These are phyloP conservation scores for Melastoma candidum DNA, from an alignment of 441 rosid species.

Conservation along the genomic window DNA sequence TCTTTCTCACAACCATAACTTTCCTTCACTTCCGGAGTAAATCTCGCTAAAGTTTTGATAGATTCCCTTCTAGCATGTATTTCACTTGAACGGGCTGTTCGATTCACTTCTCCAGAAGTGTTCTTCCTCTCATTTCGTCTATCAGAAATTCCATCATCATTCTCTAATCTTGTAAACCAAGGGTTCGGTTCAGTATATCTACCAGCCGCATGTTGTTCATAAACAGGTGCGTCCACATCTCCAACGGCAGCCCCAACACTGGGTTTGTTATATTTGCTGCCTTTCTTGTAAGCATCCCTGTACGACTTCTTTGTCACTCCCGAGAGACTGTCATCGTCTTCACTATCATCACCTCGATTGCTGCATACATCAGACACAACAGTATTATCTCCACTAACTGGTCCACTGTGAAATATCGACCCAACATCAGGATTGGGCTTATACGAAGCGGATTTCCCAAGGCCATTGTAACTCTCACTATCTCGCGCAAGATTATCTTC, in stretches of 20 bases:
- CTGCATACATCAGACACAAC: constrained; percentile 9
- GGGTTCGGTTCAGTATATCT: constrained; percentile 4
- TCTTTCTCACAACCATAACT: constrained; percentile 25
- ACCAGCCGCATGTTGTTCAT: constrained; percentile 17
- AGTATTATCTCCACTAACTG: too few species aligned
- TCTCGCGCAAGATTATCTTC: too few species aligned
- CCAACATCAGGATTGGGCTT: too few species aligned
- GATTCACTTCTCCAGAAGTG: constrained; percentile 22
- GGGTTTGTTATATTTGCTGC: constrained; percentile 12
- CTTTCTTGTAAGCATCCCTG: constrained; percentile 16
- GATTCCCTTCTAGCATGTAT: constrained; percentile 27
- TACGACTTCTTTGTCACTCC: constrained; percentile 23
- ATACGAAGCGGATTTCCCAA: too few species aligned
- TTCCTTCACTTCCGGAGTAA: constrained; percentile 1
- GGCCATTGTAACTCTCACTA: too few species aligned
- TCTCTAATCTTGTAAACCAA: background rate
- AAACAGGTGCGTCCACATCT: constrained; percentile 17
- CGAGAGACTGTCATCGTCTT: constrained; percentile 19
- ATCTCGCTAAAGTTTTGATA: constrained; percentile 26
- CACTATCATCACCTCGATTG: constrained; percentile 25
- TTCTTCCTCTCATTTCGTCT: constrained; percentile 10
- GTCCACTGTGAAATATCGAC: too few species aligned
- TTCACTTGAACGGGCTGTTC: constrained; percentile 23
- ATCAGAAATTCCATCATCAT: background rate
- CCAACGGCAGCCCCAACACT: constrained; percentile 21